A percentile compares a stretch with the other conserved stretches of the same genome.
Conservation (phyloP, 2,329 filamentous ascomycete genomes). For the Trichoderma aggressivum region DNA sequence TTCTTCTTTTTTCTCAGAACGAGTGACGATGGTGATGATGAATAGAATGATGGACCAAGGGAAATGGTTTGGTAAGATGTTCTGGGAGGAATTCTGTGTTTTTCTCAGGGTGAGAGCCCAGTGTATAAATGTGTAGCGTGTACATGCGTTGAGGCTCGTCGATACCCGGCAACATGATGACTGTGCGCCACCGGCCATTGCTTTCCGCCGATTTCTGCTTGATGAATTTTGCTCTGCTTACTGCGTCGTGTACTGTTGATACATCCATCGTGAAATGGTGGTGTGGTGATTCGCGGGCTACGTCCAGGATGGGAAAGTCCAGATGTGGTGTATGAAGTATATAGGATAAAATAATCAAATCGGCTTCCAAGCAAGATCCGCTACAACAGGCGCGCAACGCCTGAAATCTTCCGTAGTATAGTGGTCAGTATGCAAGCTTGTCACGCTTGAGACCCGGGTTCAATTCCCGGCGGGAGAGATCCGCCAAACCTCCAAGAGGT, state of each 20-base stretch:
- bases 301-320: no score
- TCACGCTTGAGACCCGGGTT: slow-evolving; percentile 26
- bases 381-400: slow-evolving; percentile 17
- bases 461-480: slow-evolving; percentile 26
- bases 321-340: neutral
- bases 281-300: neutral
- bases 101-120: neutral
- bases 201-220: neutral
- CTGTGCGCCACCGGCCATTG: neutral
- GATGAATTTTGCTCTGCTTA: neutral
- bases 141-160: slow-evolving; percentile 26
- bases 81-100: neutral
- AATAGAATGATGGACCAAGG: slow-evolving; percentile 6
- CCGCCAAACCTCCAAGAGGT: slow-evolving; percentile 7
- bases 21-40: slow-evolving; percentile 7
- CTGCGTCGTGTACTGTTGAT: neutral
- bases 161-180: slow-evolving; percentile 32
- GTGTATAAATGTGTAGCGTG: slow-evolving; percentile 16
- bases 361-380: neutral
- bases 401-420: slow-evolving; percentile 25
- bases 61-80: neutral
- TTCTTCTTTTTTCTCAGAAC: neutral
- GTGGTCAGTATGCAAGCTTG: slow-evolving; percentile 26
- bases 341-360: neutral
- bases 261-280: neutral